These are phyloP conservation scores for Telopea speciosissima DNA, from an alignment of 177 flowering plant species.

Conservation along the genomic window DNA sequence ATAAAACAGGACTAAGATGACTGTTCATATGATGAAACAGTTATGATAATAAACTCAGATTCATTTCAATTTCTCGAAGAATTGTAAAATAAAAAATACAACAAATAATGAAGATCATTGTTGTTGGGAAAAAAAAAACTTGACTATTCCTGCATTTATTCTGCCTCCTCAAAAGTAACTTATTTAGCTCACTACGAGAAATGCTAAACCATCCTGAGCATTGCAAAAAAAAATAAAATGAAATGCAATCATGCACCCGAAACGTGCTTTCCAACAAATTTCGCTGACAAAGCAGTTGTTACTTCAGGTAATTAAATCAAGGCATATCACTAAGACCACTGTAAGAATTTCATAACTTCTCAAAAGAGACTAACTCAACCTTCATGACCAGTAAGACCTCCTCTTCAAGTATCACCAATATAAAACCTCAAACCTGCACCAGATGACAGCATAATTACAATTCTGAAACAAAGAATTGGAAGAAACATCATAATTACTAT, in stretches of 20 bases:
- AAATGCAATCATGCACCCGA: not conserved
- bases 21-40: not conserved
- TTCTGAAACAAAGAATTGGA: not conserved
- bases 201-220: not conserved
- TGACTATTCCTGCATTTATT: not conserved
- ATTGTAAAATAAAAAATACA: not conserved
- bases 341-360: not conserved
- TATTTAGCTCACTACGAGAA: not conserved
- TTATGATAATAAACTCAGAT: not conserved
- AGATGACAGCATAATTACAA: not conserved
- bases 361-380: not conserved
- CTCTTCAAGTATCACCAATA: not conserved
- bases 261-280: not conserved
- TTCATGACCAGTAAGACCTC: not conserved
- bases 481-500: too few relatives aligned
- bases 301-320: not conserved
- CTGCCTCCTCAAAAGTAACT: not conserved
- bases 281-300: not conserved
- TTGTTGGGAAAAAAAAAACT: not conserved
- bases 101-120: not conserved
- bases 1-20: not conserved
- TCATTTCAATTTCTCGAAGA: not conserved
- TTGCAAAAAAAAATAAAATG: too few relatives aligned
- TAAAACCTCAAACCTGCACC: conserved; percentile 9
- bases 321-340: not conserved